Base-by-base conservation (phyloP, 73 alveolate genomes). In the Stentor coeruleus region DNA sequence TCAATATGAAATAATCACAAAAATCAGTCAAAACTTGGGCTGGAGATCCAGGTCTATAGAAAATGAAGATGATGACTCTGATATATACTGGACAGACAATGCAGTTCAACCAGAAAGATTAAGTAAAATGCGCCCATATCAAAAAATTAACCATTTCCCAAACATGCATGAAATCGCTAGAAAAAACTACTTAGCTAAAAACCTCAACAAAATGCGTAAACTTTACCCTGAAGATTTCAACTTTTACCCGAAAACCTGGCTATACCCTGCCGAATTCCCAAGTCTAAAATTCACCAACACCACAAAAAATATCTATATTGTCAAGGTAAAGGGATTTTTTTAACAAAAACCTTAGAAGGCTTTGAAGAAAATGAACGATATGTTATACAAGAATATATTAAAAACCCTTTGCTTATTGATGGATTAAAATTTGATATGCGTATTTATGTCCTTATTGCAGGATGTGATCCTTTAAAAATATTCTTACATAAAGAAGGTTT, bases 341-440 rank as follows among this genome's bases (percentile, higher is more conserved):
- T 91, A 59, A 84, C 92, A 31, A 89, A 88, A 37, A 86, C 79
- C 73, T 57, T 89, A 28, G 97, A 91, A 31, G 89, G 81, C 0
- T 82, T 83, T 66, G 84, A 90, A 28, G 89, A 89, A 81, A 85
- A 81, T 31, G 89, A 90, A 20, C 90, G 88, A 3, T 92, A 83
- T 76, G 94, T 97, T 31, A 98, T 95, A 20, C 93, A 97, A 82
- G 92, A 91, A 86, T 97, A 97, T 89, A 79, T 97, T 3, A 58
- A 92, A 2, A 90, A 85, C 74, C 99, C 99, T 33, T 93, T 85
- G 83, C 86, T 96, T 74, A 90, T 97, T 35, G 99, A 95, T 80
- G 98, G 96, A n/a, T 88, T 93, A 76, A 97, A 97, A 89, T 97
- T 97, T 82, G 99, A 97, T 74, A 39, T 55, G 28, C 79, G 90